phyloP scores from a whole-genome alignment of 2,329 filamentous ascomycete genomes.

The Phyllachora maydis region DNA sequence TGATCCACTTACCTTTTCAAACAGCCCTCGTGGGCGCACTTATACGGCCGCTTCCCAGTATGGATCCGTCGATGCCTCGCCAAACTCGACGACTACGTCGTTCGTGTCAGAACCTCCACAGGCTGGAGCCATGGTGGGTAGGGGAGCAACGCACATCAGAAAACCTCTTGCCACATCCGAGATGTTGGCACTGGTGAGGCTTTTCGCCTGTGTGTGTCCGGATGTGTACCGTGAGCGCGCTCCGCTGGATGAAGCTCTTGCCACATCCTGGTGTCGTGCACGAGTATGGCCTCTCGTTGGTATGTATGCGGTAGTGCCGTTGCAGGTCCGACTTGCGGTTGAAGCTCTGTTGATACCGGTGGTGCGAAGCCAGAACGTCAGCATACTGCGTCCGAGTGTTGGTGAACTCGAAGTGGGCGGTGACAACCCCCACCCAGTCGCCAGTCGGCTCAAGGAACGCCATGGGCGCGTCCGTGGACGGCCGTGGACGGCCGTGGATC shows the following conservation, averaged over 20 bases:
- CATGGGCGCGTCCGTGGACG: too few relatives aligned
- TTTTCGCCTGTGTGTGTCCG: slow-evolving; percentile 54
- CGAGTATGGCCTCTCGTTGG: slow-evolving; percentile 46
- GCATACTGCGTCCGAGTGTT: too few relatives aligned
- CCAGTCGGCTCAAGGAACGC: too few relatives aligned
- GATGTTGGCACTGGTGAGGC: slow-evolving; percentile 45
- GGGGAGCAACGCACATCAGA: slow-evolving; percentile 33
- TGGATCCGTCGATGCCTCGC: slow-evolving; percentile 45
- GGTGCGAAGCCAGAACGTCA: too few relatives aligned
- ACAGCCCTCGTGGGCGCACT: slow-evolving; percentile 38
- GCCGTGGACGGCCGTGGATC: too few relatives aligned
- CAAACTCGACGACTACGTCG: slow-evolving; percentile 39
- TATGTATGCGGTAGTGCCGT: slow-evolving; percentile 51
- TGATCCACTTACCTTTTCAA: slow-evolving; percentile 37
- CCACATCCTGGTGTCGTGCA: slow-evolving; percentile 39
- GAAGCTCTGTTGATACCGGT: slow-evolving; percentile 33
- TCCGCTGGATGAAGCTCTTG: slow-evolving; percentile 53
- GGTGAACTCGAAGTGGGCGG: too few relatives aligned
- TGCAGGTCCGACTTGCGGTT: slow-evolving; percentile 53
- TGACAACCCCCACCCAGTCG: too few relatives aligned
- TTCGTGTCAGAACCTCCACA: slow-evolving; percentile 10
- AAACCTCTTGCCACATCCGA: slow-evolving; percentile 46
- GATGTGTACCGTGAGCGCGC: slow-evolving; percentile 49
- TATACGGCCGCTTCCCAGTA: slow-evolving; percentile 45
- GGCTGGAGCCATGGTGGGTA: neutral